A percentile compares a stretch with the other conserved stretches of the same genome.
phyloP scores from a whole-genome alignment of 164 flowering plant species.

The Houttuynia cordata region DNA sequence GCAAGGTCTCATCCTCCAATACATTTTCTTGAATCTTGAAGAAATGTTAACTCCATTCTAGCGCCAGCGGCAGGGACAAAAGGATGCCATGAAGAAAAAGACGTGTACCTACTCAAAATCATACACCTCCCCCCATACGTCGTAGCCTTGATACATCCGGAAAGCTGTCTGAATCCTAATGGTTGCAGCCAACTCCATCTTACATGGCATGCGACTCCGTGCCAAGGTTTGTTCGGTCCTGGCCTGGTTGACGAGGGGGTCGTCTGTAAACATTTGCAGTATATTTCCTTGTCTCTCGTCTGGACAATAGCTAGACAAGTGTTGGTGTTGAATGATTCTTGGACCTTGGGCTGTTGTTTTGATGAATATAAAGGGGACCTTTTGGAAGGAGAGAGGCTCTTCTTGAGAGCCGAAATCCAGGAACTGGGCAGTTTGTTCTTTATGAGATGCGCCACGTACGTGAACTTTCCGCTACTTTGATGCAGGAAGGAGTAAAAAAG shows the following conservation, averaged over 20 bases:
- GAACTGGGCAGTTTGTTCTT: background rate
- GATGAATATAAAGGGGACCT: background rate
- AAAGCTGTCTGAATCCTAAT: constrained; percentile 4
- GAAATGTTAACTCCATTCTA: too few species aligned
- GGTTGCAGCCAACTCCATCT: background rate
- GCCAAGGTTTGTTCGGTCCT: background rate
- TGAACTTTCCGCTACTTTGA: too few species aligned
- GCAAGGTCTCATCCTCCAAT: too few species aligned
- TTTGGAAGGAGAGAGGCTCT: constrained; percentile 3
- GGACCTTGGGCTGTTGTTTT: background rate
- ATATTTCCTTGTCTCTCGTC: background rate
- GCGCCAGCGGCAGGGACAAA: too few species aligned
- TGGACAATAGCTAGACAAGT: background rate
- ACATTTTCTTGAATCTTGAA: too few species aligned
- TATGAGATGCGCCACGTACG: background rate
- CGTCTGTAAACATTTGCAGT: background rate
- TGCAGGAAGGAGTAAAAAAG: too few species aligned
- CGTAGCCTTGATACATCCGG: constrained; percentile 1
- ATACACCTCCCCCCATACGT: too few species aligned
- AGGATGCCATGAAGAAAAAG: too few species aligned
- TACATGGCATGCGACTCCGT: background rate
- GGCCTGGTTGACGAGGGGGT: background rate
- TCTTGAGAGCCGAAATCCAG: constrained; percentile 6
- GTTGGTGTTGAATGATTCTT: background rate
- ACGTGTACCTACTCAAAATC: too few species aligned